Evolutionary conservation across 371 early-diverging fungal species (phyloP).

Genomic region (Mortierella sp.): DNA sequence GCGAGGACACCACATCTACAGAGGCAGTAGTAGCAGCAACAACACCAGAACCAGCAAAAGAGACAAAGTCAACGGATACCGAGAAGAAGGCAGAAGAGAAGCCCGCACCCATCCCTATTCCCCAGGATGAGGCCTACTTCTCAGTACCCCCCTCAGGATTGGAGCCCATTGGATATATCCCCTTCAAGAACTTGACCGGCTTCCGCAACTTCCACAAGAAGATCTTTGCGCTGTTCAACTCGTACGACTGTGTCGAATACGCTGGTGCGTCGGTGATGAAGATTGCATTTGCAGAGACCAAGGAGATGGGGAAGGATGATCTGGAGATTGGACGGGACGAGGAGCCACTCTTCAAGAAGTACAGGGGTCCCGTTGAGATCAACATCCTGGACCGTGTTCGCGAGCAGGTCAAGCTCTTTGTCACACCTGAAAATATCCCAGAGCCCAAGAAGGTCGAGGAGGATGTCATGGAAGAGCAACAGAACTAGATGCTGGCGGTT

Average conservation of each 20-base stretch:
- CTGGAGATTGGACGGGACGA: constrained; percentile 68
- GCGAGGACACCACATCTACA: constrained; percentile 2
- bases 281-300: constrained; percentile 68
- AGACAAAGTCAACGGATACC: constrained; percentile 20
- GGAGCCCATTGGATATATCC: constrained; percentile 75
- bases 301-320: constrained; percentile 64
- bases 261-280: constrained; percentile 70
- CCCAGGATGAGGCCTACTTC: constrained; percentile 58
- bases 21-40: neutral
- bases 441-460: constrained; percentile 28
- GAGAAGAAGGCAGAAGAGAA: constrained; percentile 28
- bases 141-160: constrained; percentile 64
- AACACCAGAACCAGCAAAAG: constrained; percentile 8
- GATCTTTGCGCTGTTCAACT: constrained; percentile 70
- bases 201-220: constrained; percentile 76
- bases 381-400: constrained; percentile 40
- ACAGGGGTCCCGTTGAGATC: constrained; percentile 51
- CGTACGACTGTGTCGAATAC: constrained; percentile 70
- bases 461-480: constrained; percentile 7
- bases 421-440: constrained; percentile 37
- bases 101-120: constrained; percentile 37
- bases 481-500: neutral
- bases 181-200: constrained; percentile 76
- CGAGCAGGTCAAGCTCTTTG: constrained; percentile 51
- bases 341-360: constrained; percentile 58